Base-by-base conservation (phyloP, 306 rosid genomes). In the Cotoneaster glaucophyllus region DNA sequence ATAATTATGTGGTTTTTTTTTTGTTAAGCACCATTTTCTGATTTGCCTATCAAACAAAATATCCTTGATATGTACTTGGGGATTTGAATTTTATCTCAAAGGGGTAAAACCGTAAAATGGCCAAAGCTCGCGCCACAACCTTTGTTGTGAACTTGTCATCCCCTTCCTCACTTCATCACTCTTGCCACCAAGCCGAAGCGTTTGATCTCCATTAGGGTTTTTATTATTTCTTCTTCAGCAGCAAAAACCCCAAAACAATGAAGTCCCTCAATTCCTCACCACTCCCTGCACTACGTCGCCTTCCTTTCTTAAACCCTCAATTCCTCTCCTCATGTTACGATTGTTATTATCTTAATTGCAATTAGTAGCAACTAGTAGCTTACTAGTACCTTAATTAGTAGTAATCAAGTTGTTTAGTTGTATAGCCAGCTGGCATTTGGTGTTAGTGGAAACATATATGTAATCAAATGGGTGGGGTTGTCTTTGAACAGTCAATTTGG, bases 261-360 rank as follows among this genome's bases (percentile, higher is more conserved):
- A 81, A 70, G 77, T 50, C 79, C 39, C 34, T 78, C 63, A 29
- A 70, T 50, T 11, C 73, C 83, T 73, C 85, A 5, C 67, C 70
- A 70, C 71, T 75, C 70, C 79, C 80, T 52, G 50, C 77, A 34
- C 72, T n/a, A 11, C 63, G 56, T 32, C 79, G 74, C 61, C 66
- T 56, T 79, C 25, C 67, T 31, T 83, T 80, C 68, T 70, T 84
- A 39, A 85, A 32, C 62, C 57, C 62, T 25, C 52, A 34, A 31
- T 67, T 18, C 71, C 67, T 85, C 37, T 70, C 75, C 74, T 82
- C 84, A 4, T n/a, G n/a, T n/a, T n/a, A n/a, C n/a, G n/a, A n/a
- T n/a, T n/a, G n/a, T n/a, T n/a, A n/a, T n/a, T n/a, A n/a, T n/a
- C n/a, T n/a, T n/a, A n/a, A n/a, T n/a, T n/a, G n/a, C n/a, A n/a